Evolutionary conservation across 371 early-diverging fungal genomes (phyloP), one percentile per base, ranked within the genome.

Genomic region (Dichotomocladium elegans): DNA sequence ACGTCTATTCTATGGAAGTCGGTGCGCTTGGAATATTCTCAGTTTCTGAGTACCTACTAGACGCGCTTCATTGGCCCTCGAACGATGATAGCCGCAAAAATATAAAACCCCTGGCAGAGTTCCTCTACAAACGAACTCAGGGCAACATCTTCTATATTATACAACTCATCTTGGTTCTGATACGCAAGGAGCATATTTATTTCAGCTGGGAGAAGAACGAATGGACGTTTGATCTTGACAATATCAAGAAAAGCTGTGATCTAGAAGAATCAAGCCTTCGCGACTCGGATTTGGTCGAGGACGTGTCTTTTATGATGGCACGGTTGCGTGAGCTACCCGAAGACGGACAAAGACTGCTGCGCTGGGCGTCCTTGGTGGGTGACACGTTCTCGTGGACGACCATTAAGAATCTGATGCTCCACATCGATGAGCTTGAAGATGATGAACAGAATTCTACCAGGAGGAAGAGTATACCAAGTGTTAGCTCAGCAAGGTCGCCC

Each of bases 151-250:
- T 75, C 42, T 75, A 75, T 37, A 61, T 61, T 4, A 40, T 64
- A 6, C 76, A 72, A 40, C 40, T 72, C 22, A 44, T 75, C 12
- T 53, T 47, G 30, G 57, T 66, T 3, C 47, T 70, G 22, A 71
- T 68, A 46, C 70, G 70, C 43, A 72, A 75, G 44, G 67, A 65
- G 28, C 43, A 67, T 4, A 75, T 75, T 4, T 75, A 65, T 34
- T 75, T 75, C 45, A 65, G 72, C 40, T 75, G 76, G 76, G 65
- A 69, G n/a, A 57, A 64, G 30, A 75, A 72, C 19, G 56, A 69
- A 51, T 75, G 76, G 76, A 70, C 66, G 19, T 75, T 64, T 34
- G 65, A 72, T 35, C 25, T 72, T 3, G 33, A 45, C 8, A 66
- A 62, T n/a, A 67, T 75, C 15, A 61, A 70, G 24, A n/a, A n/a